Base-by-base conservation (phyloP, 2,329 filamentous ascomycete genomes). In the Cryphonectria carpinicola region DNA sequence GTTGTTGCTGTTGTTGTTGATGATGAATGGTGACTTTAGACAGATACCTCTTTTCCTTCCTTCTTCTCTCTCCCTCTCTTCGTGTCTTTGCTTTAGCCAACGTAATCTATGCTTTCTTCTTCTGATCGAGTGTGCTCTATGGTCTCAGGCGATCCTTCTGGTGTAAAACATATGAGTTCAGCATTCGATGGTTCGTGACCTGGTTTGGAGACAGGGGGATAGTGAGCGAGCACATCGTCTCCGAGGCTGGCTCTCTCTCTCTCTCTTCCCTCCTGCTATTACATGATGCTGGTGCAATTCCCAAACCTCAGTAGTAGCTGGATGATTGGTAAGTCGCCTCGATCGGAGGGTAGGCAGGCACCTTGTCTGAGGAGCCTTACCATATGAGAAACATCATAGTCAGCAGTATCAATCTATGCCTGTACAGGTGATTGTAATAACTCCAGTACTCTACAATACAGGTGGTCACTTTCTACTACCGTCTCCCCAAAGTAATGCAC, bases 371-470 rank as follows among this genome's bases (percentile, higher is more conserved):
- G 28, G 37, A 11, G 37, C 11, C 10, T 39, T 39, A 11, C 37
- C 8, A 32, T 28, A n/a, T 32, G 7, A 66, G 43, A 25, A 25
- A 46, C 61, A 64, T 19, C 13, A 32, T 14, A 14, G 43, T 28
- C 37, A 10, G 37, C 65, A 37, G 32, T 67, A 68, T 62, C 52
- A 66, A 70, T 61, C 65, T 37, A 72, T 22, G 54, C 19, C 46
- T 66, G 28, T n/a, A 39, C 25, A 65, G 41, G 70, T 49, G 68
- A 68, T 63, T 61, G 67, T 28, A 39, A 64, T 28, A 46, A 71
- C 65, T 68, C 65, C 68, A 66, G 65, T 70, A 70, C 58, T 66
- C 61, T 72, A 70, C 71, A 70, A 65, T 61, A 70, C n/a, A 46
- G 62, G 35, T 62, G 25, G 61, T 70, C 68, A 65, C 62, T 62